Percentiles rank a stretch among this genome's conserved stretches.
Evolutionary conservation across 768 basidiomycete species (phyloP).

Genomic region (Suillus decipiens): DNA sequence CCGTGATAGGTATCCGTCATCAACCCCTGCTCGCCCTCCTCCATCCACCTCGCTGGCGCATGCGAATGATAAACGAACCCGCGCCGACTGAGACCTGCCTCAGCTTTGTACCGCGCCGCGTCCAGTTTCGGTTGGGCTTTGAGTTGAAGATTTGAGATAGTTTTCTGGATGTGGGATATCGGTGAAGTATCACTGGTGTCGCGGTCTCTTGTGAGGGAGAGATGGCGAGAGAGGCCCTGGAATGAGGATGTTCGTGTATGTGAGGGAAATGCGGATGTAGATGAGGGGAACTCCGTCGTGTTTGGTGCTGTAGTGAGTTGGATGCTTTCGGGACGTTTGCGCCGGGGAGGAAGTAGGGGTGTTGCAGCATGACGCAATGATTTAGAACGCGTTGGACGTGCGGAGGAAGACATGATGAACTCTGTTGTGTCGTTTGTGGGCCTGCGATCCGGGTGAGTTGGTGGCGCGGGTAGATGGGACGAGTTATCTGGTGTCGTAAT

Average conservation of each 20-base stretch:
- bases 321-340: conserved; percentile 65
- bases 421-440: conserved; percentile 28
- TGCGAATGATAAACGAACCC: conserved; percentile 52
- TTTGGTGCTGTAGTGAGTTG: conserved; percentile 40
- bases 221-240: conserved; percentile 38
- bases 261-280: conserved; percentile 10
- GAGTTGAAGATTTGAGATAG: conserved; percentile 40
- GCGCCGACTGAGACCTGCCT: conserved; percentile 62
- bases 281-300: conserved; percentile 16
- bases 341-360: conserved; percentile 44
- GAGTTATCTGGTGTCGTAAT: conserved; percentile 29
- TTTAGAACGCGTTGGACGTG: conserved; percentile 52
- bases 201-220: conserved; percentile 36
- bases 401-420: conserved; percentile 27
- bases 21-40: conserved; percentile 40
- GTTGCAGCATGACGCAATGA: conserved; percentile 51
- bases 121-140: conserved; percentile 56
- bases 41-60: conserved; percentile 25
- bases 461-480: conserved; percentile 43
- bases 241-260: conserved; percentile 22
- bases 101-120: conserved; percentile 68
- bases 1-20: conserved; percentile 39
- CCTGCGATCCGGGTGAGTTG: conserved; percentile 59
- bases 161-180: conserved; percentile 45
- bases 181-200: conserved; percentile 32